Evolutionary conservation across 192 early-diverging fungal genomes (phyloP).

Genomic region (Backusella liffmaniae): DNA sequence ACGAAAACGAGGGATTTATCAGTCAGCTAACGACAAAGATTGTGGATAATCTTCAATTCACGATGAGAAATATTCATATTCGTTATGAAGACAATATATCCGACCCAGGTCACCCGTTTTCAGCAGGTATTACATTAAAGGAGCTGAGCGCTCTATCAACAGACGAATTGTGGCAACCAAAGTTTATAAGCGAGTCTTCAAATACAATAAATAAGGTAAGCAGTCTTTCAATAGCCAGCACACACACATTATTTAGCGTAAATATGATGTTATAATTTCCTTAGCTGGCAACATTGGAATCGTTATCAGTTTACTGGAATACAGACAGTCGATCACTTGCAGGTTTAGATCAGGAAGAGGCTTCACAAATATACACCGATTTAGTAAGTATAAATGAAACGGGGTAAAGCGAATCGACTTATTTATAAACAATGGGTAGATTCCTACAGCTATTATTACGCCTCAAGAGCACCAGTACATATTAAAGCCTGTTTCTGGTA

Average conservation of each 20-base stretch:
- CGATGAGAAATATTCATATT: conserved; percentile 84
- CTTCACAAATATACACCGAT: conserved; percentile 9
- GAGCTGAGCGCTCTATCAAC: conserved; percentile 84
- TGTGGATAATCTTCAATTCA: conserved; percentile 84
- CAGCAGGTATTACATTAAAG: conserved; percentile 73
- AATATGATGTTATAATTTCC: background rate
- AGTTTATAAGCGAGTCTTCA: conserved; percentile 65
- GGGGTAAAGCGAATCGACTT: background rate
- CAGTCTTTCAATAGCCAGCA: background rate
- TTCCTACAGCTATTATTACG: conserved; percentile 43
- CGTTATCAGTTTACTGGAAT: conserved; percentile 76
- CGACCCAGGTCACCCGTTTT: conserved; percentile 66
- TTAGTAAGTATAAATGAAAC: conserved; percentile 20
- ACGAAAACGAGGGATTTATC: conserved; percentile 61
- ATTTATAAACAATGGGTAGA: conserved; percentile 35
- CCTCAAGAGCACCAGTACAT: conserved; percentile 63
- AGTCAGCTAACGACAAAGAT: conserved; percentile 79
- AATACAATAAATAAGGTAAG: conserved; percentile 70
- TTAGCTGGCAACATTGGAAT: conserved; percentile 55
- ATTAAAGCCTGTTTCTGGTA: conserved; percentile 77
- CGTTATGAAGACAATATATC: conserved; percentile 80
- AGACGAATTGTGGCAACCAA: conserved; percentile 66
- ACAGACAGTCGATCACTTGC: conserved; percentile 45
- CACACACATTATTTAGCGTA: background rate
- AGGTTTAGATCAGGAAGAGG: conserved; percentile 12